Evolutionary conservation across 2,329 filamentous ascomycete genomes (phyloP).

Genomic region (Fusarium brachygibbosum): DNA sequence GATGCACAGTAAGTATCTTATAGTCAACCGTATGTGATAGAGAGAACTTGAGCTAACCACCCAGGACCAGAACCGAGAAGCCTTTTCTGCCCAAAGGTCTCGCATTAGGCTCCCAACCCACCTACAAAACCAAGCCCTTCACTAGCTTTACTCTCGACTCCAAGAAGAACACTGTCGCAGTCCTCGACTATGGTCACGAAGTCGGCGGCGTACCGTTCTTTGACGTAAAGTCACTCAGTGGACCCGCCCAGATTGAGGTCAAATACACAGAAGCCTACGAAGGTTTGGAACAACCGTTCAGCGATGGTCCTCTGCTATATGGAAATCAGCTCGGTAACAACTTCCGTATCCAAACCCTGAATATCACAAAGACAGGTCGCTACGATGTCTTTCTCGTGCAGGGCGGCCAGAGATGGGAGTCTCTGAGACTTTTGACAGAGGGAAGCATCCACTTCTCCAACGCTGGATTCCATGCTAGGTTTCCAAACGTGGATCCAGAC

Average conservation of each 20-base stretch:
- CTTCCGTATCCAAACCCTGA: conserved; percentile 19
- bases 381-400: conserved; percentile 12
- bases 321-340: conserved; percentile 9
- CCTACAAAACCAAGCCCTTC: background rate
- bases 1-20: background rate
- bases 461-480: background rate
- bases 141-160: conserved; percentile 9
- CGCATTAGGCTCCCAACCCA: rapidly evolving
- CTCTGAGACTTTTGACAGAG: conserved; percentile 5
- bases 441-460: conserved; percentile 2
- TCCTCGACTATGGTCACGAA: conserved; percentile 9
- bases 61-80: background rate
- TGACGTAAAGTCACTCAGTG: background rate
- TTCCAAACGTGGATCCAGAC: background rate
- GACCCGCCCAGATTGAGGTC: conserved; percentile 5
- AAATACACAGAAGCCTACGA: conserved; percentile 4
- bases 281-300: conserved; percentile 2
- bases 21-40: background rate
- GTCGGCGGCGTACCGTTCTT: conserved; percentile 12
- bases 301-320: conserved; percentile 12
- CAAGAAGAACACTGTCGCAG: background rate
- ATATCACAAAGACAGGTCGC: conserved; percentile 9
- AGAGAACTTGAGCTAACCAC: background rate
- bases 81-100: conserved; percentile 1
- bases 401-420: conserved; percentile 15